A percentile compares a stretch with the other conserved stretches of the same genome.
Conservation (phyloP, 805 yeast genomes). For the Suhomyces sp. region DNA sequence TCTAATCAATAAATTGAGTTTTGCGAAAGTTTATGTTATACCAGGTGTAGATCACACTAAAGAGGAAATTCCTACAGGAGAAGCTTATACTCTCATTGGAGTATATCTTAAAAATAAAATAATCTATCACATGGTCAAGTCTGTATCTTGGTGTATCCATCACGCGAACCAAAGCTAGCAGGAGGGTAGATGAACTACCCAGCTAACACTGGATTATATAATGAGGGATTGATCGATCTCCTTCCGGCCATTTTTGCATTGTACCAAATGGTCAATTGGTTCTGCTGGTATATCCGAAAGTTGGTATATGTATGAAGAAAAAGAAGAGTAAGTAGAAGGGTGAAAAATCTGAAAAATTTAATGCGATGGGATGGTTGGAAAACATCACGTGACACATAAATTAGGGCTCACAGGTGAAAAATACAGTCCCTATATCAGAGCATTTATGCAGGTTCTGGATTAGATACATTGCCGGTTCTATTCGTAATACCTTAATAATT, state of each 20-base stretch:
- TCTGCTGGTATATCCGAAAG: slow-evolving; percentile 49
- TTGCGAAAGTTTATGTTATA: background rate
- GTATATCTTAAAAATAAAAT: background rate
- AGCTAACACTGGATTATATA: slow-evolving; percentile 32
- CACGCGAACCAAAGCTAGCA: slow-evolving; percentile 41
- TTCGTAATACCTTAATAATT: background rate
- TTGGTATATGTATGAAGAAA: slow-evolving; percentile 27
- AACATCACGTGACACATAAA: background rate
- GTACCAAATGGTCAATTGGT: slow-evolving; percentile 40
- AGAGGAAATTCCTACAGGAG: background rate
- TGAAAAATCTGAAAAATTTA: background rate
- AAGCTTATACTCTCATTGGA: background rate
- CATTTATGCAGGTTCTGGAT: background rate
- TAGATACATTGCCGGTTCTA: background rate
- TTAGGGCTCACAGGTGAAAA: background rate
- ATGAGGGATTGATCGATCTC: slow-evolving; percentile 31
- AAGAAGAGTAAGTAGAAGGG: slow-evolving; percentile 3
- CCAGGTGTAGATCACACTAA: background rate
- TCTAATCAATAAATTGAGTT: background rate
- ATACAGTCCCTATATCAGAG: background rate
- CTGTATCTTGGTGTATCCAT: slow-evolving; percentile 29
- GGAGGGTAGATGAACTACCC: background rate
- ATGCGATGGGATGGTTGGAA: background rate
- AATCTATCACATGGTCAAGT: background rate
- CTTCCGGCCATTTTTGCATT: slow-evolving; percentile 50